These are phyloP conservation scores for Cyclotella cryptica DNA, from an alignment of 108 stramenopile species.

Conservation along the genomic window DNA sequence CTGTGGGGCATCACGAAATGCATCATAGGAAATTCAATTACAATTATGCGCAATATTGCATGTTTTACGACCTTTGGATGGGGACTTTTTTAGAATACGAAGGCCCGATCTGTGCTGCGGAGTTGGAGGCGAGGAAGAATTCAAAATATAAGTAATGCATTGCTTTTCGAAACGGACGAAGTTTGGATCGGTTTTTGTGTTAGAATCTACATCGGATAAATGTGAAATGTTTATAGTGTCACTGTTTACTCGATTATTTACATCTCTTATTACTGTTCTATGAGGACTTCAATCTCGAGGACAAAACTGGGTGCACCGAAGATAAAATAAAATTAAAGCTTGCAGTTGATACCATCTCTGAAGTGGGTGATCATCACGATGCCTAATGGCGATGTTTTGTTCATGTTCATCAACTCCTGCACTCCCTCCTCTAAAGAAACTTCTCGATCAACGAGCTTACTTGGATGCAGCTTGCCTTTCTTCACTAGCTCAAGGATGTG, in stretches of 20 bases:
- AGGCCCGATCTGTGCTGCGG: constrained; percentile 54
- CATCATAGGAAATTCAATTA: constrained; percentile 93
- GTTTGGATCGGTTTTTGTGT: too few species aligned
- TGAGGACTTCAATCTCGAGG: too few species aligned
- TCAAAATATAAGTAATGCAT: not conserved
- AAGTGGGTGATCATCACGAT: constrained; percentile 79
- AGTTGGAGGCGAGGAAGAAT: constrained; percentile 42
- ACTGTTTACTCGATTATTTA: too few species aligned
- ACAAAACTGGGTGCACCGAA: too few species aligned
- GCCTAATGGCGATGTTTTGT: constrained; percentile 70
- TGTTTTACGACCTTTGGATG: constrained; percentile 87
- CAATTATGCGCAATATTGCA: constrained; percentile 93
- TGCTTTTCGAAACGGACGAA: not conserved
- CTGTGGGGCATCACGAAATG: constrained; percentile 91
- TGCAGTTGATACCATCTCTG: constrained; percentile 16
- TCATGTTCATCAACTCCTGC: constrained; percentile 73
- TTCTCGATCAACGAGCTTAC: constrained; percentile 58
- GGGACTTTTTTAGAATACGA: constrained; percentile 83
- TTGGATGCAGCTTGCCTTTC: constrained; percentile 56
- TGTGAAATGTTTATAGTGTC: too few species aligned
- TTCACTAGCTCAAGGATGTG: constrained; percentile 62
- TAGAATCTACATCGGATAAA: too few species aligned
- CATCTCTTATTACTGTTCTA: too few species aligned
- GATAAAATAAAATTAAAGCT: constrained; percentile 1
- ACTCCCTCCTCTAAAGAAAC: constrained; percentile 74